Evolutionary conservation across 2,329 filamentous ascomycete genomes (phyloP), one percentile per base, ranked within the genome.

Genomic region (Canariomyces notabilis): DNA sequence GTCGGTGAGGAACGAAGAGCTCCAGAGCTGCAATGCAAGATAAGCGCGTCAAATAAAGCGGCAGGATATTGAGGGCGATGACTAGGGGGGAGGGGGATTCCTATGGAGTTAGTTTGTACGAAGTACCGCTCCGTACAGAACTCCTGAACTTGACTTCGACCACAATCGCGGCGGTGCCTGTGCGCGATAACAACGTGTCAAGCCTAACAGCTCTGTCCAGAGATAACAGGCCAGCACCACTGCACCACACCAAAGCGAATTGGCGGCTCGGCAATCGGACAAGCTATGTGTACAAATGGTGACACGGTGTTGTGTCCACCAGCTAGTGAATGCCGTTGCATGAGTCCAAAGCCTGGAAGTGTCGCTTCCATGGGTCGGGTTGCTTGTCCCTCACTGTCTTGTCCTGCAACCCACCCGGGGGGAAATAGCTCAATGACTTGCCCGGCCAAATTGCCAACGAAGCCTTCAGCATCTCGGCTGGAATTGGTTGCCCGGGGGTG

Each of bases 171-270:
- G 19, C 32, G 15, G 8, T 12, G 33, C 18, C 41, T 18, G 22
- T 31, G 41, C 23, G 22, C 16, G 22, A 43, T 43, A 42, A 18
- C 33, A 19, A 21, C 15, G 43, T 48, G 39, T 34, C 34, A 32
- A 37, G 26, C 45, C 22, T 15, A 15, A 37, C 46, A 46, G 48
- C 50, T 39, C 41, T 38, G 20, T 22, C 46, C 12, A 43, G 41
- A 54, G 56, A 58, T 57, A 58, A 55, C 44, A 40, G 44, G 45
- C 47, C 54, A 52, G 44, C 42, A 39, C 34, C 45, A 50, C 54
- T 51, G 44, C 42, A 39, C 34, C 45, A 50, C 39, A 43, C 43
- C 18, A 16, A 37, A 47, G 26, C 46, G 35, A n/a, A 51, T 49
- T 46, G 52, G 50, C 40, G 26, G 40, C 36, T 43, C 33, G 46